Evolutionary conservation across 1,139 yeast species (phyloP).

Genomic region (Yamadazyma spencermartinsiae): DNA sequence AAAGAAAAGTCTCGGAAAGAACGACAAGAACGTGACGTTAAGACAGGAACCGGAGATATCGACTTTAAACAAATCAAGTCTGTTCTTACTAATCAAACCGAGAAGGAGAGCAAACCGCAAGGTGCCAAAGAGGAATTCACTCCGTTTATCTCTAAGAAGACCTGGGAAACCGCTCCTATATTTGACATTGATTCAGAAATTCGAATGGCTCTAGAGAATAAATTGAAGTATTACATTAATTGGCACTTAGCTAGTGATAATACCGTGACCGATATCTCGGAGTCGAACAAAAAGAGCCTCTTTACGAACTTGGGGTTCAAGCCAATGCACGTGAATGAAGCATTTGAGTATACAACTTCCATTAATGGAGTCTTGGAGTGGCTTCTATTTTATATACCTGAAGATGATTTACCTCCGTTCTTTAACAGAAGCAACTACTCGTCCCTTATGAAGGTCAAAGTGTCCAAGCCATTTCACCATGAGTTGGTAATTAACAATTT

Average conservation of each 20-base stretch:
- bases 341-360: constrained; percentile 57
- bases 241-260: constrained; percentile 43
- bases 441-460: constrained; percentile 47
- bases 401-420: constrained; percentile 79
- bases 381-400: constrained; percentile 86
- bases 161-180: constrained; percentile 65
- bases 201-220: constrained; percentile 54
- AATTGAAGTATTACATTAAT: constrained; percentile 52
- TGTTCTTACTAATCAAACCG: background rate
- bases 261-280: constrained; percentile 10
- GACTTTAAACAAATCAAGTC: constrained; percentile 3
- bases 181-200: constrained; percentile 51
- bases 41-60: background rate
- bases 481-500: constrained; percentile 54
- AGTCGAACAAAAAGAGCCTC: constrained; percentile 17
- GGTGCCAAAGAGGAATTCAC: background rate
- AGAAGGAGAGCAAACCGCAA: background rate
- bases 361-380: constrained; percentile 71
- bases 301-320: constrained; percentile 65
- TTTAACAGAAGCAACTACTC: constrained; percentile 49
- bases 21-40: constrained; percentile 7
- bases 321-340: constrained; percentile 65
- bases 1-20: constrained; percentile 5
- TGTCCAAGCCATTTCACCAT: constrained; percentile 42
- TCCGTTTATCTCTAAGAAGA: constrained; percentile 51